Evolutionary conservation across 345 rosid species (phyloP).

Genomic region (Hibiscus tridactylites): DNA sequence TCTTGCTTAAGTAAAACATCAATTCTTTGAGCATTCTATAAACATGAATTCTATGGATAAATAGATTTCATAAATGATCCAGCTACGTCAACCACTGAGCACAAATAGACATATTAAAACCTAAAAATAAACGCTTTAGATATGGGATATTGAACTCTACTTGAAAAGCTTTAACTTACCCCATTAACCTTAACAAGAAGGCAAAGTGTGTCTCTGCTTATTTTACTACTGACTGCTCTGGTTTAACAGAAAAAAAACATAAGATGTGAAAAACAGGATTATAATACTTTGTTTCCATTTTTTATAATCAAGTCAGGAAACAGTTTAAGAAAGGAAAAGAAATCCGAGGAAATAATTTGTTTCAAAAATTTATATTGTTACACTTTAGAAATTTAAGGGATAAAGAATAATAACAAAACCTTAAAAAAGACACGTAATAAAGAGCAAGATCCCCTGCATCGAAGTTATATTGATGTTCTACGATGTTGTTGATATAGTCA

Average conservation of each 20-base stretch:
- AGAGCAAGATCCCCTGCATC: slow-evolving; percentile 51
- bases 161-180: slow-evolving; percentile 33
- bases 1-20: background rate
- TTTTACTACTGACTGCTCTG: slow-evolving; percentile 64
- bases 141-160: background rate
- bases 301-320: background rate
- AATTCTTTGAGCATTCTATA: background rate
- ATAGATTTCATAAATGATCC: background rate
- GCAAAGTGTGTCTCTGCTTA: slow-evolving; percentile 52
- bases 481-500: slow-evolving; percentile 52
- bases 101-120: background rate
- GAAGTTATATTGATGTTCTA: slow-evolving; percentile 39
- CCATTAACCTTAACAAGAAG: slow-evolving; percentile 50
- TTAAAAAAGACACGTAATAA: slow-evolving; percentile 50
- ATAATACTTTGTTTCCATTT: background rate
- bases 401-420: slow-evolving; percentile 28
- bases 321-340: background rate
- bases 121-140: background rate
- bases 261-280: background rate
- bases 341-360: background rate
- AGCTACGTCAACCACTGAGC: background rate
- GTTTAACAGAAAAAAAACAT: slow-evolving; percentile 10
- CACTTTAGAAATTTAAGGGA: background rate
- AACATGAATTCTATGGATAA: background rate
- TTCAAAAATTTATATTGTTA: background rate